phyloP scores from a whole-genome alignment of 805 yeast genomes.

The Nakazawaea ishiwadae region DNA sequence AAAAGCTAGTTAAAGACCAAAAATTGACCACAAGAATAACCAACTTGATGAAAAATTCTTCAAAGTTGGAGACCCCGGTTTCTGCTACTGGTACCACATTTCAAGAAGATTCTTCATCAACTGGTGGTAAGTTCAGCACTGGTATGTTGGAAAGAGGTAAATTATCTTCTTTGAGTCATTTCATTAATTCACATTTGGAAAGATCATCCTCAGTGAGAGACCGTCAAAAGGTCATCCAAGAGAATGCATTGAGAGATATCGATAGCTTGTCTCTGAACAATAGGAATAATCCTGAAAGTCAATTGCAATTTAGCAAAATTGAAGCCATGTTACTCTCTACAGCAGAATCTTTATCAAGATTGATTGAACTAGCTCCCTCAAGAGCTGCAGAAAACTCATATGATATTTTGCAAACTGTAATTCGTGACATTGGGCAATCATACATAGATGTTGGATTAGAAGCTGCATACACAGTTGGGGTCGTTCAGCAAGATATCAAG shows the following conservation, averaged over 20 bases:
- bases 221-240: constrained; percentile 16
- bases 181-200: constrained; percentile 50
- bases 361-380: constrained; percentile 65
- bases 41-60: constrained; percentile 17
- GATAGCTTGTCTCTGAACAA: constrained; percentile 5
- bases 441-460: constrained; percentile 77
- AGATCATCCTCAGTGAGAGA: constrained; percentile 32
- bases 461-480: constrained; percentile 42
- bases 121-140: constrained; percentile 20
- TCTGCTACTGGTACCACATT: constrained; percentile 13
- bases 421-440: constrained; percentile 66
- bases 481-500: constrained; percentile 22
- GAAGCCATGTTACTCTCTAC: constrained; percentile 64
- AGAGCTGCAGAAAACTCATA: constrained; percentile 57
- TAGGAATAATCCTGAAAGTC: constrained; percentile 12
- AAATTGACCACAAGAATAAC: constrained; percentile 25
- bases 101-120: constrained; percentile 21
- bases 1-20: constrained; percentile 31
- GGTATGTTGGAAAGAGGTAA: constrained; percentile 33
- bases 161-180: constrained; percentile 49
- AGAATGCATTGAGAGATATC: constrained; percentile 16
- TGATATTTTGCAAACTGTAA: constrained; percentile 61
- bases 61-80: constrained; percentile 6
- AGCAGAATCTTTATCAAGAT: constrained; percentile 74
- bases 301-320: constrained; percentile 40